Conservation (phyloP, 495 filamentous ascomycete species). For the Annulohypoxylon moriforme region DNA sequence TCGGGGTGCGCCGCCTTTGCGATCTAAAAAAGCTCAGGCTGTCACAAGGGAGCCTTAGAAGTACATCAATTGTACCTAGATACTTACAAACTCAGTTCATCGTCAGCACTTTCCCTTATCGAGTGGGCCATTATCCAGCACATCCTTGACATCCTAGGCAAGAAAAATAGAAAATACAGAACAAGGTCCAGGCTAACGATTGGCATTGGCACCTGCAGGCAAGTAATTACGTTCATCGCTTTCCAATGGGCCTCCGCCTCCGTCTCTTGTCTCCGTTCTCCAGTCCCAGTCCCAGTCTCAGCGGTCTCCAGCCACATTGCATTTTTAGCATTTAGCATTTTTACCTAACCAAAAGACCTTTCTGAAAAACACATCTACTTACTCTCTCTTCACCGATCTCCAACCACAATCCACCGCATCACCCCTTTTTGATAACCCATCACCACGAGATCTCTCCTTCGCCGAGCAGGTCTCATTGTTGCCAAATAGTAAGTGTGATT, state of each 20-base stretch:
- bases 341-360: constrained; percentile 48
- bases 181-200: constrained; percentile 7
- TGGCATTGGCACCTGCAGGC: constrained; percentile 29
- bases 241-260: constrained; percentile 32
- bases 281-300: constrained; percentile 33
- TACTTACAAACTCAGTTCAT: constrained; percentile 3
- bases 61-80: constrained; percentile 13
- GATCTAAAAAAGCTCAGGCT: background rate
- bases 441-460: constrained; percentile 52
- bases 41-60: constrained; percentile 7
- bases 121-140: constrained; percentile 13
- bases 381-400: constrained; percentile 50
- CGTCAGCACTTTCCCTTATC: constrained; percentile 36
- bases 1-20: constrained; percentile 5
- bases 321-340: constrained; percentile 44
- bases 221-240: constrained; percentile 34
- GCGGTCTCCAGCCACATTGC: constrained; percentile 47
- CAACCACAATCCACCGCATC: constrained; percentile 45
- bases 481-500: constrained; percentile 47
- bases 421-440: constrained; percentile 50
- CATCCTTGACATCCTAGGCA: background rate
- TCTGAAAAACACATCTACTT: constrained; percentile 43
- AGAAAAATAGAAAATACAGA: background rate
- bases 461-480: constrained; percentile 53
- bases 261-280: constrained; percentile 14